Evolutionary conservation across 805 yeast genomes (phyloP), one percentile per base, ranked within the genome.

Genomic region (Sugiyamaella valdiviana): DNA sequence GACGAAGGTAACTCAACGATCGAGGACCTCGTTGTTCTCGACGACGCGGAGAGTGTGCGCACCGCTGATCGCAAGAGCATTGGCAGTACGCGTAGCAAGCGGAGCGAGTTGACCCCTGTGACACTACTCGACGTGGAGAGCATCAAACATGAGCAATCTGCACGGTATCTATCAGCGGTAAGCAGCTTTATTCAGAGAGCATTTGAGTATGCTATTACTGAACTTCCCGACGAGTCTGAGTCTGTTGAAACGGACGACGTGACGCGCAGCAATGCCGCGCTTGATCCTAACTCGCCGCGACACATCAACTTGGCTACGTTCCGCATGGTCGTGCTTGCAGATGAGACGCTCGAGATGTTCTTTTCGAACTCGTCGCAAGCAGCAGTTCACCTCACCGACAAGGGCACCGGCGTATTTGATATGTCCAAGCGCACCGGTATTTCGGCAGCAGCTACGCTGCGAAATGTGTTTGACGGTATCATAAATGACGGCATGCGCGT

Each of bases 311-410:
- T 88, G 15, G 87, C 98, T 0, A 89, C 96, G 0, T 91, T 91
- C 68, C 72, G 98, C 53, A 91, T 91, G 99, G 95, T 93, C 1
- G 70, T 93, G 5, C 70, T 91, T 5, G 97, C 98, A 0, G 96
- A 90, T 63, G 98, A 89, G 60, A 85, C 96, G 0, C 84, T 88
- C 57, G 98, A 93, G 64, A 71, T 84, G 37, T 79, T 91, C 52
- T 93, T 93, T 67, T 74, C 86, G 12, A 70, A 73, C 21, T 83
- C 89, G 0, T 69, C 88, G 29, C 74, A 84, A 48, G 64, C 72
- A n/a, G 77, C 91, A 0, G 75, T 86, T 45, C 87, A 85, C 60
- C 72, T 86, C 37, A 62, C 61, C 22, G 57, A 36, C 15, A 44
- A 42, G 12, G 58, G 59, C 1, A 57, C 58, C 16, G 59, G 60